Base-by-base conservation (phyloP, 1,139 yeast genomes). In the Protomyces pachydermus region DNA sequence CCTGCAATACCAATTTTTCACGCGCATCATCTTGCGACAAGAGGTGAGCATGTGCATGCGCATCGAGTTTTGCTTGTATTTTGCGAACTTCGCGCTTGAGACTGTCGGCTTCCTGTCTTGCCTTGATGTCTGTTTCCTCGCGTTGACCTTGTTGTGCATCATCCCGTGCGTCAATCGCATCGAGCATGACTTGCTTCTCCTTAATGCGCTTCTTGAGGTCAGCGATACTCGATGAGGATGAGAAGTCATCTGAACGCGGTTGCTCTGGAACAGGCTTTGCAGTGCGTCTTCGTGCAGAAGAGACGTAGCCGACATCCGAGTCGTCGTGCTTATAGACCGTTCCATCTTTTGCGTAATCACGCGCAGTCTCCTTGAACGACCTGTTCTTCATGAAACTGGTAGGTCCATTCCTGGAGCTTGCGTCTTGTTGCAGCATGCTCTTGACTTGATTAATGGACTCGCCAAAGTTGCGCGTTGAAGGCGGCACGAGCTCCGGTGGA, bases 141-240 rank as follows among this genome's bases (percentile, higher is more conserved):
- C 42, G 55, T 10, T 18, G 48, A 12, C 48, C 48, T 65, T 77
- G 76, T 61, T 79, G 72, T 65, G 84, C 86, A 65, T 82, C 85
- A 70, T 85, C 95, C 69, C 82, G 82, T 1, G 86, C 83, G 72
- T 88, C 95, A 69, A 87, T 76, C 0, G 95, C 93, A 68, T 83
- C 87, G 60, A 88, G 77, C 61, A 87, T 72, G 65, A 86, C 85
- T 70, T 83, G 81, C 79, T 87, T 87, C 72, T 88, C 95, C 56
- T 82, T 82, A 60, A 88, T 81, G 67, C 80, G 75, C 72, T 86
- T 87, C 70, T 82, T 82, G 71, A 88, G 79, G 74, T 63, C 70
- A 72, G 71, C 54, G 70, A 65, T 67, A 48, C 71, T 67, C 54
- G 69, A 63, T 25, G 52, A 50, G 12, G 37, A 25, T 10, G 42